Evolutionary conservation across 352 stramenopile genomes (phyloP).

Genomic region (Pythium pyrilobum): DNA sequence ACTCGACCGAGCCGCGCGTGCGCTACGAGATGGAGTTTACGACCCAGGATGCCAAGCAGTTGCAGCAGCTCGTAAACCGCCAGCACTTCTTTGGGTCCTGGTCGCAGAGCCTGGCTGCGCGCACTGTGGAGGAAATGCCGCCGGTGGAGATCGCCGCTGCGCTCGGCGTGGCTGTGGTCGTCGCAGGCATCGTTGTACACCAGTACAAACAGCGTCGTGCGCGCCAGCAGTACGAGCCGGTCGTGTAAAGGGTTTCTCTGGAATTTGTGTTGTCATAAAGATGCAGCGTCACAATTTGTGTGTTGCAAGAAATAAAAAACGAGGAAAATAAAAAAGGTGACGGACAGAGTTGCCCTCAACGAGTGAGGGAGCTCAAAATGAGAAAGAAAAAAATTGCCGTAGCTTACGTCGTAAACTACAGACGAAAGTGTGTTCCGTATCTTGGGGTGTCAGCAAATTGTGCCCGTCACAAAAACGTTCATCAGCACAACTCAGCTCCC

Average conservation of each 20-base stretch:
- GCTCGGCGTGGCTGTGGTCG: slow-evolving; percentile 5
- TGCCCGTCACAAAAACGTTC: slow-evolving; percentile 65
- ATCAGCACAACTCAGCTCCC: slow-evolving; percentile 64
- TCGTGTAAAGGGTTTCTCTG: neutral
- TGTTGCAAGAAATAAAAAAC: too few relatives aligned
- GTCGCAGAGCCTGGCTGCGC: neutral
- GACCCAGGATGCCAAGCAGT: neutral
- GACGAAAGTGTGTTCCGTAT: slow-evolving; percentile 68
- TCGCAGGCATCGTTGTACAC: slow-evolving; percentile 1
- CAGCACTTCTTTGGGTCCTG: too few relatives aligned
- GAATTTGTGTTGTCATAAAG: neutral
- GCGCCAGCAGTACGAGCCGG: slow-evolving; percentile 12
- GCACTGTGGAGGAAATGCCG: neutral
- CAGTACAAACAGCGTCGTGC: slow-evolving; percentile 11
- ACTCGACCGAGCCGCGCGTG: slow-evolving; percentile 9
- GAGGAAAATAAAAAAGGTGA: too few relatives aligned
- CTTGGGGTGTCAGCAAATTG: slow-evolving; percentile 73
- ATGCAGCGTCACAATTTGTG: neutral
- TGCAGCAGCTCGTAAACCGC: neutral
- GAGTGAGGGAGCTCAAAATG: slow-evolving; percentile 1
- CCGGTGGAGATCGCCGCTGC: neutral
- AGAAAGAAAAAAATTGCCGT: slow-evolving; percentile 72
- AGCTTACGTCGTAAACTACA: slow-evolving; percentile 20
- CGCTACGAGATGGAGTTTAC: slow-evolving; percentile 6
- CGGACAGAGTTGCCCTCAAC: slow-evolving; percentile 13